phyloP scores from a whole-genome alignment of 2,329 filamentous ascomycete species.

The Paecilomyces niveus region DNA sequence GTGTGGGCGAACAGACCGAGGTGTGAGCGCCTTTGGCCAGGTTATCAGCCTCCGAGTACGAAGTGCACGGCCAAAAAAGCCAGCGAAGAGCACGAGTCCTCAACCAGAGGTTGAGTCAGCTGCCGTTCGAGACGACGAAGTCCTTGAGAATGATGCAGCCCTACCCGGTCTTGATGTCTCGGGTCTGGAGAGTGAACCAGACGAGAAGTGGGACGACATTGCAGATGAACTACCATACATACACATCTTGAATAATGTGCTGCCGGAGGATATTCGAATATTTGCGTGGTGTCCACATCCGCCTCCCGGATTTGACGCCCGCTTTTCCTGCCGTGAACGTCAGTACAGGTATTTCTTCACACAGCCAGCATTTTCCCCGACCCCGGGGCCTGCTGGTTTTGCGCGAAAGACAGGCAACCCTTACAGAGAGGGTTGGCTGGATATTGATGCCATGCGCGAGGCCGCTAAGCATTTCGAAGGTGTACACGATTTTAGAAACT shows the following conservation, averaged over 20 bases:
- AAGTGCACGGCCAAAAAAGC: conserved; percentile 61
- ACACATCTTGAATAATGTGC: conserved; percentile 73
- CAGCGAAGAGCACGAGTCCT: conserved; percentile 16
- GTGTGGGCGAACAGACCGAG: conserved; percentile 85
- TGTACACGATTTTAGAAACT: conserved; percentile 88
- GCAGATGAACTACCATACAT: conserved; percentile 79
- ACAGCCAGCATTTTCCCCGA: conserved; percentile 74
- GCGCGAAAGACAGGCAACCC: conserved; percentile 22
- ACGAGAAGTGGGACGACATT: conserved; percentile 55
- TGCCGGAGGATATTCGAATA: conserved; percentile 82
- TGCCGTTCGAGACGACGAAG: conserved; percentile 7
- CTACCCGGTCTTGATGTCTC: conserved; percentile 10
- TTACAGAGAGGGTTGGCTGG: conserved; percentile 66
- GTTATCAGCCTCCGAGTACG: conserved; percentile 78
- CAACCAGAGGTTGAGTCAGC: conserved; percentile 1
- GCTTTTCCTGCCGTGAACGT: conserved; percentile 86
- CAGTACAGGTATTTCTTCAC: conserved; percentile 98
- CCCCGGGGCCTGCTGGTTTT: conserved; percentile 49
- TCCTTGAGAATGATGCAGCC: conserved; percentile 2
- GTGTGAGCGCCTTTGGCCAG: conserved; percentile 95
- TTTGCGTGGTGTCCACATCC: conserved; percentile 88
- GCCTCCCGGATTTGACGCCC: conserved; percentile 73
- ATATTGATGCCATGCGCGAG: conserved; percentile 77
- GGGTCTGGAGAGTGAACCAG: conserved; percentile 29
- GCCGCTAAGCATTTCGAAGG: conserved; percentile 77